phyloP scores from a whole-genome alignment of 371 early-diverging fungal species.

The Rhizomucor pusillus region DNA sequence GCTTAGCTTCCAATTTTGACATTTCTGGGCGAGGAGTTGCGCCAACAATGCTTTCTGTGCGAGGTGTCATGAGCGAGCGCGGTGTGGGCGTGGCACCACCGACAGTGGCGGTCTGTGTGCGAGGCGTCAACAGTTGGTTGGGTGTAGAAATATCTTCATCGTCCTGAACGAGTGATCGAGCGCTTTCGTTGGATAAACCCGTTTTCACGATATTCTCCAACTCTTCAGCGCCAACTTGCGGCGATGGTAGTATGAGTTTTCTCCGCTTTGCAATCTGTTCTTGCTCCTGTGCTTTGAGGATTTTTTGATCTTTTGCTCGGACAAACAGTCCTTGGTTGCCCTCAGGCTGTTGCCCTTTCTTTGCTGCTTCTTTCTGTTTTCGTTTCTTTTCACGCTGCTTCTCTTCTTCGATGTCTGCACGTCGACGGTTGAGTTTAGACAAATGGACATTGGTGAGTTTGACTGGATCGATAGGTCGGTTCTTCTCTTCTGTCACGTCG shows the following conservation, averaged over 20 bases:
- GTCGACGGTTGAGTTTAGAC: slow-evolving; percentile 79
- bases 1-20: slow-evolving; percentile 50
- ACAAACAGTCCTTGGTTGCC: slow-evolving; percentile 55
- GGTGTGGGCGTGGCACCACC: slow-evolving; percentile 79
- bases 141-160: slow-evolving; percentile 60
- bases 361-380: slow-evolving; percentile 54
- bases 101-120: slow-evolving; percentile 44
- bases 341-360: slow-evolving; percentile 25
- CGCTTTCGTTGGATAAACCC: slow-evolving; percentile 80
- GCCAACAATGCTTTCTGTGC: slow-evolving; percentile 30
- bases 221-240: slow-evolving; percentile 89
- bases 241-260: slow-evolving; percentile 83
- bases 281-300: slow-evolving; percentile 64
- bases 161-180: slow-evolving; percentile 66
- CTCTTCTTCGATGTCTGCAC: slow-evolving; percentile 59
- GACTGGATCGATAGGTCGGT: slow-evolving; percentile 53
- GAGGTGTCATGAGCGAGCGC: slow-evolving; percentile 74
- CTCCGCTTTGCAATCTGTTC: slow-evolving; percentile 74
- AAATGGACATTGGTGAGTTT: slow-evolving; percentile 64
- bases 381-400: slow-evolving; percentile 80
- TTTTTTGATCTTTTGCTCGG: slow-evolving; percentile 54
- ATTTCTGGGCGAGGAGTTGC: slow-evolving; percentile 57
- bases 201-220: slow-evolving; percentile 91
- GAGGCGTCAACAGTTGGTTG: slow-evolving; percentile 73
- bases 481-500: slow-evolving; percentile 85